Evolutionary conservation across 257 asterid genomes (phyloP).

Genomic region (Knoxia roxburghii): DNA sequence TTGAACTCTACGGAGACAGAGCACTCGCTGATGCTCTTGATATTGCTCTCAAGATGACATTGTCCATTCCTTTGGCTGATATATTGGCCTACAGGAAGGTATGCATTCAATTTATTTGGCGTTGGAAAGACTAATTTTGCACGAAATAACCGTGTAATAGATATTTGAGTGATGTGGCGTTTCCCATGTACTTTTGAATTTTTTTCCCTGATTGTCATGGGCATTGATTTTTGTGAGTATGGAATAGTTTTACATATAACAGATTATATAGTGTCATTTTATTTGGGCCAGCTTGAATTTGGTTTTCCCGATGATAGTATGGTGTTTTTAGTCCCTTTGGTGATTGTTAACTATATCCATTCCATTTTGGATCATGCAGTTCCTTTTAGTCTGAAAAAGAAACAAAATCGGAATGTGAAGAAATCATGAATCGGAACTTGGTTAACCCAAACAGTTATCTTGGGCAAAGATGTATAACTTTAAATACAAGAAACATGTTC

Average conservation of each 20-base stretch:
- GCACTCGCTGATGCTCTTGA: conserved; percentile 98
- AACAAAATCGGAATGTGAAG: neutral
- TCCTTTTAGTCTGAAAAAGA: neutral
- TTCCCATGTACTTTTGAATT: neutral
- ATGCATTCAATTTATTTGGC: conserved; percentile 6
- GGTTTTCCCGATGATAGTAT: neutral
- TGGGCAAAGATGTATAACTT: neutral
- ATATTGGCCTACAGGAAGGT: conserved; percentile 97
- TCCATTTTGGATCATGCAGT: neutral
- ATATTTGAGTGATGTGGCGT: neutral
- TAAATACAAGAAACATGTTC: too few species aligned
- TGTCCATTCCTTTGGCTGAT: conserved; percentile 82
- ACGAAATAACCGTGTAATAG: neutral
- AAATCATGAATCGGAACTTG: neutral
- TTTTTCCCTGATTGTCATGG: neutral
- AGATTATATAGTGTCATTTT: neutral
- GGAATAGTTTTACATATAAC: neutral
- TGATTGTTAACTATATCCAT: neutral
- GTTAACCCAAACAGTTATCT: neutral
- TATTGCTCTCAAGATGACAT: conserved; percentile 75
- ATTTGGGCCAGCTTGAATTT: neutral
- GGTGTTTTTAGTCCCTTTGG: neutral
- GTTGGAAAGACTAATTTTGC: neutral
- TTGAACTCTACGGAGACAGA: conserved; percentile 96
- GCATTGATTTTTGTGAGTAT: neutral